Percentiles rank a stretch among this genome's conserved stretches.
These are phyloP conservation scores for Zopfochytrium polystomum DNA, from an alignment of 371 early-diverging fungal genomes.

Conservation along the genomic window DNA sequence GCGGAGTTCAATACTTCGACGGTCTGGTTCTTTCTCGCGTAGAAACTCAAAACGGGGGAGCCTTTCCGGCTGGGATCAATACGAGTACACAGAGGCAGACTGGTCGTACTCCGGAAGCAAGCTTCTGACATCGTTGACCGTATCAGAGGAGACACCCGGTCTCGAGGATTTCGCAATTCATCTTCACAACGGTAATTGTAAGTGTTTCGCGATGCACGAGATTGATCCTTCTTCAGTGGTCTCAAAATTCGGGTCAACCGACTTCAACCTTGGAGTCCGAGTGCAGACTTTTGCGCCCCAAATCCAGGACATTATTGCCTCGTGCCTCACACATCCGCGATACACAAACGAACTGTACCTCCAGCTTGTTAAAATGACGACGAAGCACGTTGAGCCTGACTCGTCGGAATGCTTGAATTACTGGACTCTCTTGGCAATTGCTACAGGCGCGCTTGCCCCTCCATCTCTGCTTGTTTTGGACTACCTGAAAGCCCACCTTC, in stretches of 20 bases:
- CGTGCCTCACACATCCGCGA: conserved; percentile 33
- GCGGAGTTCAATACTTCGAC: not conserved
- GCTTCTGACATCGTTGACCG: conserved; percentile 28
- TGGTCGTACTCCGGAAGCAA: conserved; percentile 38
- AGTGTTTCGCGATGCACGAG: no score
- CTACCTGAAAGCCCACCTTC: conserved; percentile 45
- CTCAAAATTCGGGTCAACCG: not conserved
- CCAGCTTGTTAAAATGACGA: conserved; percentile 47
- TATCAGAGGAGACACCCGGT: not conserved
- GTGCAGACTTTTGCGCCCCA: conserved; percentile 4
- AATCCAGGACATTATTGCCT: conserved; percentile 23
- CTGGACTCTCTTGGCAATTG: conserved; percentile 43
- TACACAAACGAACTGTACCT: conserved; percentile 45
- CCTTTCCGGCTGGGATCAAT: not conserved
- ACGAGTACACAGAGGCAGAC: conserved; percentile 32
- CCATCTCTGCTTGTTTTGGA: conserved; percentile 31
- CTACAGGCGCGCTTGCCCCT: conserved; percentile 38
- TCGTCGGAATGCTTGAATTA: conserved; percentile 21
- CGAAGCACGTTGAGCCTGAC: conserved; percentile 39
- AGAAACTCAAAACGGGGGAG: not conserved
- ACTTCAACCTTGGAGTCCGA: no score
- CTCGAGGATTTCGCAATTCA: conserved; percentile 29
- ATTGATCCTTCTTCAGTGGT: not conserved
- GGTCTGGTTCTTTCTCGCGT: not conserved
- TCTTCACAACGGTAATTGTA: conserved; percentile 22